Conservation (phyloP, 225 moss, liverwort and hornwort genomes). For the Physcomitrellopsis africana region DNA sequence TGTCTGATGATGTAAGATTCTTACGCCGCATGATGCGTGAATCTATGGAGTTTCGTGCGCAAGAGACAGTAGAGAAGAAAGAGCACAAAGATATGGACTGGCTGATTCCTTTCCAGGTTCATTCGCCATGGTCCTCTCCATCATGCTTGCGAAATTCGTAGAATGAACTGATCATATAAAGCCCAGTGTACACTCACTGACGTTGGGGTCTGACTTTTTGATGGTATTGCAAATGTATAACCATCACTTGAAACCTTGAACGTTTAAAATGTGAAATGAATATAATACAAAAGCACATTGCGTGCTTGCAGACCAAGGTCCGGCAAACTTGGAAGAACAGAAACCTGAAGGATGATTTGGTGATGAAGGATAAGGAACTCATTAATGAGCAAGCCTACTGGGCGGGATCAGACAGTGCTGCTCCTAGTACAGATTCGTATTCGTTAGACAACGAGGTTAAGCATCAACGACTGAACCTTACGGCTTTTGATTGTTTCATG, state of each 20-base stretch:
- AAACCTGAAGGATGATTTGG: slow-evolving; percentile 44
- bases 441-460: slow-evolving; percentile 52
- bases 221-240: not conserved
- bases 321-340: slow-evolving; percentile 74
- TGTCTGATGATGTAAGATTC: slow-evolving; percentile 88
- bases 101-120: slow-evolving; percentile 80
- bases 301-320: slow-evolving; percentile 61
- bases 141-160: not conserved
- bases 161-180: not conserved
- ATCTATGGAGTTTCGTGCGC: slow-evolving; percentile 92
- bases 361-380: slow-evolving; percentile 41
- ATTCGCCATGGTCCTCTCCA: not conserved
- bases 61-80: slow-evolving; percentile 76
- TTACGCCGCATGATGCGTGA: slow-evolving; percentile 93
- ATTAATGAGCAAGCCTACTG: slow-evolving; percentile 53
- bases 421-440: slow-evolving; percentile 32
- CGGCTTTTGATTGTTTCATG: not conserved
- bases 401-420: slow-evolving; percentile 32
- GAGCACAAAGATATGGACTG: slow-evolving; percentile 68
- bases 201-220: slow-evolving; percentile 16
- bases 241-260: slow-evolving; percentile 8
- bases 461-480: not conserved
- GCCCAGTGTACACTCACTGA: not conserved
- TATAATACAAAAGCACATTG: slow-evolving; percentile 16
- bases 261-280: slow-evolving; percentile 2